Evolutionary conservation across 2,329 filamentous ascomycete species (phyloP).

Genomic region (Thelonectria blattea): DNA sequence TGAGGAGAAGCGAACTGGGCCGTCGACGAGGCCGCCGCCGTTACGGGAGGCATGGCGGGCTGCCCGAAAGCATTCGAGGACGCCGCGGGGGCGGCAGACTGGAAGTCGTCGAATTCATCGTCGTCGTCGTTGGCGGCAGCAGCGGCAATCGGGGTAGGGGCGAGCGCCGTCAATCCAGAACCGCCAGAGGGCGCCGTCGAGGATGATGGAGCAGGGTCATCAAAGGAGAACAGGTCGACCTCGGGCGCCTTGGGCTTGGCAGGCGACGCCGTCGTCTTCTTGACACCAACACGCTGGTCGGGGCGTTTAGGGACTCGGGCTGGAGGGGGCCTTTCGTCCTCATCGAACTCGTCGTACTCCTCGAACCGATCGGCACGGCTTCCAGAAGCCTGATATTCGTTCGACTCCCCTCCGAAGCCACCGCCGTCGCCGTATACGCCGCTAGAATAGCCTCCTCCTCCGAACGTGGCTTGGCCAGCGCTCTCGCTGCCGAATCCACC

Average conservation of each 20-base stretch:
- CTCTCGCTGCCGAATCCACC: constrained; percentile 93
- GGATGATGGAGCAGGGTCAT: constrained; percentile 68
- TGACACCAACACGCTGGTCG: constrained; percentile 40
- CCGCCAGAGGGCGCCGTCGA: constrained; percentile 52
- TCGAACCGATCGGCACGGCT: constrained; percentile 79
- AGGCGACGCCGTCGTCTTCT: constrained; percentile 65
- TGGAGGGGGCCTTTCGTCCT: constrained; percentile 61
- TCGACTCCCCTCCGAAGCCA: constrained; percentile 81
- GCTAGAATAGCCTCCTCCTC: constrained; percentile 68
- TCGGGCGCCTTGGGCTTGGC: constrained; percentile 88
- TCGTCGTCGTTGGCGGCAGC: constrained; percentile 67
- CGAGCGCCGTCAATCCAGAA: constrained; percentile 55
- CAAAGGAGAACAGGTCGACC: constrained; percentile 90
- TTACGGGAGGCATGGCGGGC: constrained; percentile 55
- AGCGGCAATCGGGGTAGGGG: constrained; percentile 31
- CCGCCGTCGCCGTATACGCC: constrained; percentile 95
- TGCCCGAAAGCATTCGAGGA: constrained; percentile 43
- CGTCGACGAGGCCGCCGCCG: constrained; percentile 59
- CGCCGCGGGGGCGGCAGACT: constrained; percentile 72
- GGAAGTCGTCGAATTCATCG: constrained; percentile 97
- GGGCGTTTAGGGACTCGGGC: constrained; percentile 50
- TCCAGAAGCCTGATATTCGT: constrained; percentile 70
- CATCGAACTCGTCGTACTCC: constrained; percentile 96
- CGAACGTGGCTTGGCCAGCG: constrained; percentile 53
- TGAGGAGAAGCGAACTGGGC: constrained; percentile 81